These are phyloP conservation scores for Synchytrium microbalum DNA, from an alignment of 371 early-diverging fungal species.

Conservation along the genomic window DNA sequence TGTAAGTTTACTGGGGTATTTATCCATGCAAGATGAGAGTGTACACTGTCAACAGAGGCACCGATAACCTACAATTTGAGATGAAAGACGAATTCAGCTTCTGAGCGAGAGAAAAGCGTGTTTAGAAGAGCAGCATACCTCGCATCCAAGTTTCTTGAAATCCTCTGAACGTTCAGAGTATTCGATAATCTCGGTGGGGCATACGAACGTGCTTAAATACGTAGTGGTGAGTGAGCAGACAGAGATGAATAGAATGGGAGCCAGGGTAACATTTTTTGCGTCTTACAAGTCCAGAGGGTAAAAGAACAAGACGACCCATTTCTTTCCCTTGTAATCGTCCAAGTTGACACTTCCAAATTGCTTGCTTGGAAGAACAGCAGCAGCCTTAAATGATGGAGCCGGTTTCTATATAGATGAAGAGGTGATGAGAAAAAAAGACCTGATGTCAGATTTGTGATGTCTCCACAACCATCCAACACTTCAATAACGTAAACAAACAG, in stretches of 20 bases:
- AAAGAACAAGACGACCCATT: conserved; percentile 67
- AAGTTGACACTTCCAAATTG: conserved; percentile 42
- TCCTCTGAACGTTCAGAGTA: conserved; percentile 64
- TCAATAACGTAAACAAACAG: too few species aligned
- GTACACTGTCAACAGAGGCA: conserved; percentile 56
- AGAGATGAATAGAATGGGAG: background rate
- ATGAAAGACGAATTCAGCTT: too few species aligned
- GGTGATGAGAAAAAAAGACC: too few species aligned
- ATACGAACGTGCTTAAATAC: conserved; percentile 26
- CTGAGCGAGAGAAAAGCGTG: background rate
- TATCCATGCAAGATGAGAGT: conserved; percentile 16
- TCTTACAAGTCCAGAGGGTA: conserved; percentile 62
- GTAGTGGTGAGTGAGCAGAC: background rate
- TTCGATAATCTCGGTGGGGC: conserved; percentile 72
- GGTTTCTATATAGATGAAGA: background rate
- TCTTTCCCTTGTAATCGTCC: conserved; percentile 79
- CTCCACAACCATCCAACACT: too few species aligned
- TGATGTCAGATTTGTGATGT: too few species aligned
- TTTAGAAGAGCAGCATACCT: conserved; percentile 12
- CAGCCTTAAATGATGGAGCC: background rate
- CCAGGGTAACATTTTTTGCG: background rate
- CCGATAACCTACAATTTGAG: conserved; percentile 34
- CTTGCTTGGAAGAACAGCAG: background rate
- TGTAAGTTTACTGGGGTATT: conserved; percentile 8
- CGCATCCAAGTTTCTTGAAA: conserved; percentile 65